These are phyloP conservation scores for Nakazawaea sp. DNA, from an alignment of 805 yeast species.

Conservation along the genomic window DNA sequence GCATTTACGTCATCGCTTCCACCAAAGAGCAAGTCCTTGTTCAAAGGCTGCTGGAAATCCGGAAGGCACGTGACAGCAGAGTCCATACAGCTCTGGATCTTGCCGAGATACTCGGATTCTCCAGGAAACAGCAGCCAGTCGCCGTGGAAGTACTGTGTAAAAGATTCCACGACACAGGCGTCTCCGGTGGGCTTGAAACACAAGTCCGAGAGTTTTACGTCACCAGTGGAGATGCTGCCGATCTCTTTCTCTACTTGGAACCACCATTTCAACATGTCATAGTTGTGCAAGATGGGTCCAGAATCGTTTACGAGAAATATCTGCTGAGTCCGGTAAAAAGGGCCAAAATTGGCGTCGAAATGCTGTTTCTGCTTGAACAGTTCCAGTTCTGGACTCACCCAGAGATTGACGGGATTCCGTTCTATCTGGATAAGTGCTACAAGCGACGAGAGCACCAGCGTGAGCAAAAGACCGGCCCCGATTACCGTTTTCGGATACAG, in stretches of 20 bases:
- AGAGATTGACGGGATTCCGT: conserved; percentile 71
- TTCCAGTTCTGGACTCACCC: conserved; percentile 81
- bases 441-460: conserved; percentile 45
- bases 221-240: conserved; percentile 21
- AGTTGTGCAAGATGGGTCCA: conserved; percentile 58
- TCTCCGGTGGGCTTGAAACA: conserved; percentile 83
- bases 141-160: conserved; percentile 82
- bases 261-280: conserved; percentile 83
- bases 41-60: conserved; percentile 83
- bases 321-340: conserved; percentile 87
- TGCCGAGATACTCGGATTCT: conserved; percentile 47
- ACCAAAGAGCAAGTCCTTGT: conserved; percentile 66
- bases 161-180: conserved; percentile 77
- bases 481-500: conserved; percentile 48
- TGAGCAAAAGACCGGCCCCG: conserved; percentile 30
- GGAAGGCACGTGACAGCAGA: conserved; percentile 91
- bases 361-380: conserved; percentile 60
- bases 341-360: conserved; percentile 82
- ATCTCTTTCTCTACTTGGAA: conserved; percentile 65
- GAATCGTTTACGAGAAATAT: conserved; percentile 64
- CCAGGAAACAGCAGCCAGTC: conserved; percentile 36
- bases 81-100: conserved; percentile 54
- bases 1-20: conserved; percentile 36
- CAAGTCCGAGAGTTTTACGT: conserved; percentile 43
- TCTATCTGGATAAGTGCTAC: conserved; percentile 52